These are phyloP conservation scores for Coemansia sp. DNA, from an alignment of 371 early-diverging fungal species.

Conservation along the genomic window DNA sequence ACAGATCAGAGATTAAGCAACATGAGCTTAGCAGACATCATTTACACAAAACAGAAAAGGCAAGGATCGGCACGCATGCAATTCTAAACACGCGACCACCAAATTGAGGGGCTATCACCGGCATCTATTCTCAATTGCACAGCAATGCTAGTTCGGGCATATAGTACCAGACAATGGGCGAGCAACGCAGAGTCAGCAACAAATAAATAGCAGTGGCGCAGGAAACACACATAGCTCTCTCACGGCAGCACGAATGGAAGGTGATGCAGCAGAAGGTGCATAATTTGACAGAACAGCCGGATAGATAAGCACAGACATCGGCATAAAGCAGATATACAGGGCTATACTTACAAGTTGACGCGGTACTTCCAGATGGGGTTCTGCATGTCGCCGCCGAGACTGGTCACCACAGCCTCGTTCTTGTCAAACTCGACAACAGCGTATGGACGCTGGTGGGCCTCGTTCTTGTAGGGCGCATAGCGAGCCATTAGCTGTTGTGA, in stretches of 20 bases:
- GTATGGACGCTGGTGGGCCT: conserved; percentile 79
- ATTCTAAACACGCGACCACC: not conserved
- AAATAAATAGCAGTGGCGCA: not conserved
- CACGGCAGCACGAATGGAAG: not conserved
- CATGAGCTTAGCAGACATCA: too few species aligned
- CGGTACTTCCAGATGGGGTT: conserved; percentile 82
- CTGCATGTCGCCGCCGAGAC: conserved; percentile 70
- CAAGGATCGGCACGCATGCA: conserved; percentile 8
- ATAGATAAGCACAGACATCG: not conserved
- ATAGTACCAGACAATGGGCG: not conserved
- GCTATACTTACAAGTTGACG: conserved; percentile 79
- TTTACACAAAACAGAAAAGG: conserved; percentile 6
- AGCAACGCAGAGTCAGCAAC: not conserved
- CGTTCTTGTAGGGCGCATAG: conserved; percentile 70
- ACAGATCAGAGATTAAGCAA: conserved; percentile 8
- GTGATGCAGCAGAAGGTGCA: not conserved
- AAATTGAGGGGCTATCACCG: not conserved
- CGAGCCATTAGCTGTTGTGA: conserved; percentile 58
- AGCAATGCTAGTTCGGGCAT: not conserved
- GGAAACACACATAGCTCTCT: not conserved
- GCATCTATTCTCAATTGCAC: too few species aligned
- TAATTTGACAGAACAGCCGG: not conserved
- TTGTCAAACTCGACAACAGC: conserved; percentile 91
- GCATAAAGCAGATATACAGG: not conserved
- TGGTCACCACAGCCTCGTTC: conserved; percentile 85